phyloP scores from a whole-genome alignment of 768 basidiomycete species.

The Gautieria morchelliformis region DNA sequence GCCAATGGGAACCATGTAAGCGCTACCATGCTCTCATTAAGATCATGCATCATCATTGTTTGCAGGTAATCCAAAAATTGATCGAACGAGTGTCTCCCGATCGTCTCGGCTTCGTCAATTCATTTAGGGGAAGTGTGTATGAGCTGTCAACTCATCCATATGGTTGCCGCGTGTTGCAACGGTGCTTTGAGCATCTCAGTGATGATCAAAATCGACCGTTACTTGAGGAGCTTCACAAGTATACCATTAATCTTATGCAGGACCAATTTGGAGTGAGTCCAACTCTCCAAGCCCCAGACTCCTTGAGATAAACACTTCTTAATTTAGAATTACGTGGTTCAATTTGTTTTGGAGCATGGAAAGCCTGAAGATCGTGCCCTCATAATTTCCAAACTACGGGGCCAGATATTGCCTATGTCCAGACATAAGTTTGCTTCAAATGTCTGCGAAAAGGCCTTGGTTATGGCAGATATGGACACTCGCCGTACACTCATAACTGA shows the following conservation, averaged over 20 bases:
- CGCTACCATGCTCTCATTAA: slow-evolving; percentile 6
- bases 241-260: slow-evolving; percentile 65
- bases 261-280: slow-evolving; percentile 80
- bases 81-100: slow-evolving; percentile 74
- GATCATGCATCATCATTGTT: slow-evolving; percentile 5
- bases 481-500: slow-evolving; percentile 72
- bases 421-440: slow-evolving; percentile 93
- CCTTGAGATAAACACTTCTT: slow-evolving; percentile 12
- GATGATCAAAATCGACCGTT: slow-evolving; percentile 57
- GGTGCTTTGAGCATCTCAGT: slow-evolving; percentile 80
- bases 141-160: slow-evolving; percentile 83
- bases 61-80: slow-evolving; percentile 78
- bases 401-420: slow-evolving; percentile 71
- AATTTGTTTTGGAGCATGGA: slow-evolving; percentile 84
- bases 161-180: slow-evolving; percentile 90
- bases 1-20: slow-evolving; percentile 90
- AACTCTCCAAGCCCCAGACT: not conserved
- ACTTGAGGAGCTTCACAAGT: slow-evolving; percentile 73
- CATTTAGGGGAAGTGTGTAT: slow-evolving; percentile 70
- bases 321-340: slow-evolving; percentile 84
- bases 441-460: slow-evolving; percentile 85
- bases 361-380: slow-evolving; percentile 53
- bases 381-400: slow-evolving; percentile 60
- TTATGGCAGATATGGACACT: slow-evolving; percentile 52
- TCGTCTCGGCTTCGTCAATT: slow-evolving; percentile 61